Conservation (phyloP, 495 filamentous ascomycete genomes). For the Hapsidospora chrysogenum region DNA sequence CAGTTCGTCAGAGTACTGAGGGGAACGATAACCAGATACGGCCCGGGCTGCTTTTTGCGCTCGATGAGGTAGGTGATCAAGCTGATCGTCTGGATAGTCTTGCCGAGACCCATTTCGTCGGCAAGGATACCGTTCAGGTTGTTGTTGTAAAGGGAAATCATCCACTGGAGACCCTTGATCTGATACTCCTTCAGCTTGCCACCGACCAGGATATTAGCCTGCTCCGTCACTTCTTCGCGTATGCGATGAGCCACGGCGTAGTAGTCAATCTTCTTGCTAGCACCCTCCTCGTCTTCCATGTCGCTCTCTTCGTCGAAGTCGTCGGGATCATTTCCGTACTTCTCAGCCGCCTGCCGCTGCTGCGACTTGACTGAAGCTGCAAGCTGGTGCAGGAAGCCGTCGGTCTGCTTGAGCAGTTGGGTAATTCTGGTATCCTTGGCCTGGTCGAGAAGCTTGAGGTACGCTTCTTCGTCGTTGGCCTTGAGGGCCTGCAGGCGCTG, state of each 20-base stretch:
- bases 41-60: conserved; percentile 81
- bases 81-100: conserved; percentile 98
- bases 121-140: conserved; percentile 97
- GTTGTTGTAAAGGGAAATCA: conserved; percentile 99
- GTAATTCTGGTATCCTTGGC: conserved; percentile 99
- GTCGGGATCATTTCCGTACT: conserved; percentile 51
- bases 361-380: conserved; percentile 83
- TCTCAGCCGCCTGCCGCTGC: conserved; percentile 63
- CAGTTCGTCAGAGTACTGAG: conserved; percentile 95
- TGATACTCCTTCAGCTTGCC: conserved; percentile 95
- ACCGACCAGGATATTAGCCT: conserved; percentile 74
- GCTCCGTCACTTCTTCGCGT: conserved; percentile 71
- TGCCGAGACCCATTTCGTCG: conserved; percentile 98
- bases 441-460: conserved; percentile 88
- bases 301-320: conserved; percentile 43
- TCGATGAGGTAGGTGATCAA: conserved; percentile 94
- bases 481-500: conserved; percentile 98
- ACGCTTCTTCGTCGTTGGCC: conserved; percentile 97
- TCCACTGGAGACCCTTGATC: conserved; percentile 96
- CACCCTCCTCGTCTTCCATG: conserved; percentile 45
- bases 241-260: conserved; percentile 94
- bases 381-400: conserved; percentile 91
- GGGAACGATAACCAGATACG: conserved; percentile 92
- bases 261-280: conserved; percentile 75
- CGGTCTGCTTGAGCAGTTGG: conserved; percentile 86